A percentile compares a stretch with the other conserved stretches of the same genome.
These are phyloP conservation scores for Nevesoporus exiguus DNA, from an alignment of 768 basidiomycete species.

Conservation along the genomic window DNA sequence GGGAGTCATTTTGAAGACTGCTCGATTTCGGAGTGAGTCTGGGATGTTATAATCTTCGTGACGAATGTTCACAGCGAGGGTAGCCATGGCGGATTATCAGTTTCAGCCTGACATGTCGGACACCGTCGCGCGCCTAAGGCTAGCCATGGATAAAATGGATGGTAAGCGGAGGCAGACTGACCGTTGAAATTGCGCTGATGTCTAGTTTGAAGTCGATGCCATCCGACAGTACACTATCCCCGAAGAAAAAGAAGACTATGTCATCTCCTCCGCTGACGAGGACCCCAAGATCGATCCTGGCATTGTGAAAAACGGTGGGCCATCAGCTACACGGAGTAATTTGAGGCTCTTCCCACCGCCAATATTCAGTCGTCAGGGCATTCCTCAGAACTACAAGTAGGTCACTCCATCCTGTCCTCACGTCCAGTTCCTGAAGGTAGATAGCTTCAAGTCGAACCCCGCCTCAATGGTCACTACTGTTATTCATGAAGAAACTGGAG, in stretches of 20 bases:
- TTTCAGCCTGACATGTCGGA: constrained; percentile 75
- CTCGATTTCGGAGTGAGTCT: constrained; percentile 82
- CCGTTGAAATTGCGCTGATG: background rate
- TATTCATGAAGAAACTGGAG: constrained; percentile 71
- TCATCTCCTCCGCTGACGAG: constrained; percentile 29
- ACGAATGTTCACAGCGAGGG: constrained; percentile 1
- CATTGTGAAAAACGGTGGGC: constrained; percentile 23
- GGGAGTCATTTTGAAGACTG: constrained; percentile 77
- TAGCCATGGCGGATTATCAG: constrained; percentile 94
- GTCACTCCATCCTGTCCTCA: constrained; percentile 12
- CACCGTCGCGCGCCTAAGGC: constrained; percentile 62
- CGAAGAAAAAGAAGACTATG: constrained; percentile 64
- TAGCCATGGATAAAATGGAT: constrained; percentile 77
- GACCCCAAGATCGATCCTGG: constrained; percentile 53
- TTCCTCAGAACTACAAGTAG: constrained; percentile 81
- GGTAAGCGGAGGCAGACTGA: constrained; percentile 45
- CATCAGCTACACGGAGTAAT: constrained; percentile 43
- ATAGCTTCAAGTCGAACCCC: constrained; percentile 74
- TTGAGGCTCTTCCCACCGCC: constrained; percentile 85
- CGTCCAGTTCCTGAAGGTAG: background rate
- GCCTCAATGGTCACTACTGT: constrained; percentile 67
- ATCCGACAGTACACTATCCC: constrained; percentile 70
- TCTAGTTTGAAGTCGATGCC: constrained; percentile 54
- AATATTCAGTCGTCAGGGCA: constrained; percentile 76
- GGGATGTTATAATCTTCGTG: background rate